Conservation (phyloP, 83 land plant species). For the Diphasiastrum complanatum region DNA sequence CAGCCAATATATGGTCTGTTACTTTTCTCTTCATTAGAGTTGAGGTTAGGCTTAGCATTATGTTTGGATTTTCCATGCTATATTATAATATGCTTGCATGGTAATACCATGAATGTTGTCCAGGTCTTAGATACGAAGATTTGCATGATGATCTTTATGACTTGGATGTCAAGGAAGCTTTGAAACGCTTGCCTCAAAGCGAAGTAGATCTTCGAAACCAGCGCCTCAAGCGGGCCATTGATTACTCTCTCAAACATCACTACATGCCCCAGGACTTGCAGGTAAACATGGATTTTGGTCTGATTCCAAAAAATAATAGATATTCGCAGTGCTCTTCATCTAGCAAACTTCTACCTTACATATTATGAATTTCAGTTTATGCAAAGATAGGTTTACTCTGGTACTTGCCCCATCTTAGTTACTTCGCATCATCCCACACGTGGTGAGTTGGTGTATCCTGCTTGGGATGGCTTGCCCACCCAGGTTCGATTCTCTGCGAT, state of each 20-base stretch:
- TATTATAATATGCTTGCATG: neutral
- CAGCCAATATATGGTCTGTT: too few relatives aligned
- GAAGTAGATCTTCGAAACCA: slow-evolving; percentile 73
- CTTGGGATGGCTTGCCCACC: too few relatives aligned
- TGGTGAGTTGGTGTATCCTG: too few relatives aligned
- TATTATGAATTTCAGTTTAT: neutral
- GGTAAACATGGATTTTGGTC: slow-evolving; percentile 33
- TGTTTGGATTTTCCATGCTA: neutral
- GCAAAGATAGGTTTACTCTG: too few relatives aligned
- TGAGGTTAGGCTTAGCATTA: too few relatives aligned
- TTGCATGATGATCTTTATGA: slow-evolving; percentile 64
- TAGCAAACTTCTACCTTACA: neutral
- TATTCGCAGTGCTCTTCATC: neutral
- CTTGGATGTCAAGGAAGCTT: slow-evolving; percentile 77
- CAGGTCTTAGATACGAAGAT: slow-evolving; percentile 83
- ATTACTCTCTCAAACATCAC: slow-evolving; percentile 77
- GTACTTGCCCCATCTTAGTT: neutral
- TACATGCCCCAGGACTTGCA: slow-evolving; percentile 68
- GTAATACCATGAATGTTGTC: too few relatives aligned
- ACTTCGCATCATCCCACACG: too few relatives aligned
- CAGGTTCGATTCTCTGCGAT: too few relatives aligned
- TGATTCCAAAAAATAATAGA: neutral
- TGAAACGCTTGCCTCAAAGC: slow-evolving; percentile 64
- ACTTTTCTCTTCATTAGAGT: neutral
- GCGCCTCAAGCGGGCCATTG: slow-evolving; percentile 91